Base-by-base conservation (phyloP, 805 yeast genomes). In the Yarrowia porcina region DNA sequence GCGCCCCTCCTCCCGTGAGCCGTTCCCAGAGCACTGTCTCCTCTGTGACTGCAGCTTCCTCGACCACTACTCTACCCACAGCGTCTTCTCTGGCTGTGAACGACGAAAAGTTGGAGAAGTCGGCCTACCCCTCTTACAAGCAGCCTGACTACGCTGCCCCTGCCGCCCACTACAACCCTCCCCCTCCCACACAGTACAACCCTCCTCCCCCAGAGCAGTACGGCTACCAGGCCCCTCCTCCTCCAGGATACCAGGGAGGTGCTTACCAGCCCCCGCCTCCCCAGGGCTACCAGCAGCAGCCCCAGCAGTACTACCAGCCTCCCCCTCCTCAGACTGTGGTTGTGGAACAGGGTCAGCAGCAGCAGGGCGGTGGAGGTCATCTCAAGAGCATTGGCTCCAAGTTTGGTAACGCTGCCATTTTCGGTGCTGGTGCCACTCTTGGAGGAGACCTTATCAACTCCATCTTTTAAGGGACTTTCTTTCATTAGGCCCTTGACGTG, bases 401-500 rank as follows among this genome's bases (percentile, higher is more conserved):
- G 74, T 76, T 92, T 64, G 97, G 96, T 65, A 85, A 90, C 68
- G 96, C 97, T n/a, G 92, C 96, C 35, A 83, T 92, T 54, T 93
- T 90, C 67, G 97, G 97, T 75, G 97, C 96, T 10, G 98, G 98
- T 79, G 96, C 97, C 39, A 87, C 97, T 1, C 79, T 92, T 62
- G 98, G 98, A 71, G 81, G 89, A 47, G 90, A 88, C 69, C 69
- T 93, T 59, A 89, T 92, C 63, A 67, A 69, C 63, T 65, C 67
- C 25, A 69, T 69, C 20, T 69, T 69, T 36, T 69, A 68, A 57
- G n/a, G n/a, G n/a, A n/a, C n/a, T n/a, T n/a, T n/a, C n/a, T n/a
- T n/a, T n/a, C n/a, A n/a, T n/a, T n/a, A n/a, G n/a, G n/a, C n/a
- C n/a, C n/a, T n/a, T n/a, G n/a, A n/a, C n/a, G n/a, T n/a, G n/a